Evolutionary conservation across 2,329 filamentous ascomycete species (phyloP).

Genomic region (Stemphylium lycopersici): DNA sequence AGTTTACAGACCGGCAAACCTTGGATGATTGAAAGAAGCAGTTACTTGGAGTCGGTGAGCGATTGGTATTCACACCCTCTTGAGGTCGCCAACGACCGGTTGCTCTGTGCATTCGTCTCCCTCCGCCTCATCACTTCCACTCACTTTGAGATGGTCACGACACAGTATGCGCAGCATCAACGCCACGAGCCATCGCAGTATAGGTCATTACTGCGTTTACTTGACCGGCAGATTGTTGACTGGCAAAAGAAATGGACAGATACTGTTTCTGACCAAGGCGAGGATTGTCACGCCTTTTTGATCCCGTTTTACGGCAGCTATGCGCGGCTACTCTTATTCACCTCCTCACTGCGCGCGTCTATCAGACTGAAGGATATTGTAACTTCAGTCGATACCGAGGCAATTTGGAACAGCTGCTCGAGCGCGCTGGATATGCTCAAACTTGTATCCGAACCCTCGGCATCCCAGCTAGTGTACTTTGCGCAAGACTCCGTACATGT

Average conservation of each 20-base stretch:
- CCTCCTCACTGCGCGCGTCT: conserved; percentile 9
- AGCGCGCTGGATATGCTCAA: conserved; percentile 13
- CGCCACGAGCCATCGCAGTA: no score
- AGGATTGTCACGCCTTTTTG: conserved; percentile 13
- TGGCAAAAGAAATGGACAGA: no score
- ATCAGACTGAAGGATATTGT: conserved; percentile 3
- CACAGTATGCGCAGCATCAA: no score
- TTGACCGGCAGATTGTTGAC: no score
- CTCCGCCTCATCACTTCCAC: no score
- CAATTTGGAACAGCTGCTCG: conserved; percentile 15
- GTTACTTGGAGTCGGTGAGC: conserved; percentile 2
- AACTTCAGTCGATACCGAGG: conserved; percentile 15
- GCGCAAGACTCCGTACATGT: conserved; percentile 18
- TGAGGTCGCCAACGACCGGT: conserved; percentile 9
- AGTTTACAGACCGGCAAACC: no score
- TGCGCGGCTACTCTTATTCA: conserved; percentile 11
- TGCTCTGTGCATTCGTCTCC: conserved; percentile 14
- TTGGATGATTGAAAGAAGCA: conserved; percentile 13
- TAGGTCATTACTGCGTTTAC: no score
- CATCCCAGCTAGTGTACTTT: conserved; percentile 7
- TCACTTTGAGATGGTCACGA: no score
- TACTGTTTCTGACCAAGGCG: neutral
- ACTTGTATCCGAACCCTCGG: neutral
- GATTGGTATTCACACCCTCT: conserved; percentile 6
- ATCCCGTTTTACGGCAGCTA: conserved; percentile 17